Evolutionary conservation across 768 basidiomycete genomes (phyloP).

Genomic region (Tricholoma sp.): DNA sequence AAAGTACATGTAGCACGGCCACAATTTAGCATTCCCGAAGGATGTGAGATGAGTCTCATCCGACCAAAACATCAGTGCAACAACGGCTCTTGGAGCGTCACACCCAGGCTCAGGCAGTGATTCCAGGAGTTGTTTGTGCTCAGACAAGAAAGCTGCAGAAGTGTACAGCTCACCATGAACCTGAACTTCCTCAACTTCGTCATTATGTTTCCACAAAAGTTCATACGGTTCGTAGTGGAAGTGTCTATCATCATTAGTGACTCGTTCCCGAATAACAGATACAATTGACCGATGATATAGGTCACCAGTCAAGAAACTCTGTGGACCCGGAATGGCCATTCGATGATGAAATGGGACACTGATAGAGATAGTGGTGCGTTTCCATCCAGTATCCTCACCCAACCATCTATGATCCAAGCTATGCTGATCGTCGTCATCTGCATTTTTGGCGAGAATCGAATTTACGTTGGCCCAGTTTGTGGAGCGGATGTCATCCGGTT

Average conservation of each 20-base stretch:
- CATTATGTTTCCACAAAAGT: conserved; percentile 9
- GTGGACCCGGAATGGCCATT: conserved; percentile 1
- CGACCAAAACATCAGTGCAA: no score
- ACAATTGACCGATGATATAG: conserved; percentile 16
- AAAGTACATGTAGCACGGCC: no score
- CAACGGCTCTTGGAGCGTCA: no score
- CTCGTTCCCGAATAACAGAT: background rate
- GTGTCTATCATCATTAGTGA: background rate
- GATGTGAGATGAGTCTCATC: no score
- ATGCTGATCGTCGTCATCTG: background rate
- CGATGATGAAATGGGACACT: conserved; percentile 6
- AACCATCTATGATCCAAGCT: background rate
- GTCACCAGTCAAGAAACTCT: background rate
- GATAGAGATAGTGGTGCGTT: background rate
- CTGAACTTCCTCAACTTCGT: background rate
- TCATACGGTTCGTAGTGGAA: conserved; percentile 19
- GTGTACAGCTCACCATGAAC: conserved; percentile 5
- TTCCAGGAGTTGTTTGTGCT: conserved; percentile 7
- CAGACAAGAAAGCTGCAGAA: background rate
- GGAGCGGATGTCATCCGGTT: background rate
- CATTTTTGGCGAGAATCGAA: background rate
- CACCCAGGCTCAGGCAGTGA: background rate
- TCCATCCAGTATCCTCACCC: conserved; percentile 9
- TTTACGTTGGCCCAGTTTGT: background rate
- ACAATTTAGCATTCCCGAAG: no score